phyloP scores from a whole-genome alignment of 768 basidiomycete genomes.

The Exsudoporus frostii region DNA sequence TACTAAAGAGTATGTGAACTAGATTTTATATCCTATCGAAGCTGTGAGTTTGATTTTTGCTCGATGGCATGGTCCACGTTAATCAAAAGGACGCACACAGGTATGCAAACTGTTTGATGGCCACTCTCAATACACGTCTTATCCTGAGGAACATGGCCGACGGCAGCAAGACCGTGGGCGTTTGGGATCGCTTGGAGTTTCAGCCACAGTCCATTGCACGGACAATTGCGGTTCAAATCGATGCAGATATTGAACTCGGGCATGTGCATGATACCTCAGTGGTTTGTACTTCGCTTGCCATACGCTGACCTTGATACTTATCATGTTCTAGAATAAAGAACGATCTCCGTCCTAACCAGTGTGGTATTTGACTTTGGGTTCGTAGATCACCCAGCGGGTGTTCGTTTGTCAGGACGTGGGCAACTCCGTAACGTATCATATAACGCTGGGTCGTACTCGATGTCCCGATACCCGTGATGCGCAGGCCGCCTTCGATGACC shows the following conservation, averaged over 20 bases:
- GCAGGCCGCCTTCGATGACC: slow-evolving; percentile 74
- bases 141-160: neutral
- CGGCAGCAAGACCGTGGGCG: neutral
- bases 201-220: neutral
- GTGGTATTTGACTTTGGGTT: slow-evolving; percentile 93
- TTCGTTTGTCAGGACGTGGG: neutral
- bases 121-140: neutral
- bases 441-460: slow-evolving; percentile 78
- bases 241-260: neutral
- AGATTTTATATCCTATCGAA: neutral
- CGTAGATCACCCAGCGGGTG: slow-evolving; percentile 73
- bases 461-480: slow-evolving; percentile 75
- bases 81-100: neutral
- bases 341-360: slow-evolving; percentile 37
- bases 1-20: neutral
- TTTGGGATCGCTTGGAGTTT: neutral
- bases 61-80: neutral
- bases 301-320: neutral
- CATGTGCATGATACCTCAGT: neutral
- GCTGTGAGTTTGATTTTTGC: neutral
- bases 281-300: neutral
- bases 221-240: neutral
- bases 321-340: neutral
- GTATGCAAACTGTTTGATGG: neutral
- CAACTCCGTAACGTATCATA: slow-evolving; percentile 44